These are phyloP conservation scores for Plasmodium gonderi DNA, from an alignment of 169 alveolate species.

Conservation along the genomic window DNA sequence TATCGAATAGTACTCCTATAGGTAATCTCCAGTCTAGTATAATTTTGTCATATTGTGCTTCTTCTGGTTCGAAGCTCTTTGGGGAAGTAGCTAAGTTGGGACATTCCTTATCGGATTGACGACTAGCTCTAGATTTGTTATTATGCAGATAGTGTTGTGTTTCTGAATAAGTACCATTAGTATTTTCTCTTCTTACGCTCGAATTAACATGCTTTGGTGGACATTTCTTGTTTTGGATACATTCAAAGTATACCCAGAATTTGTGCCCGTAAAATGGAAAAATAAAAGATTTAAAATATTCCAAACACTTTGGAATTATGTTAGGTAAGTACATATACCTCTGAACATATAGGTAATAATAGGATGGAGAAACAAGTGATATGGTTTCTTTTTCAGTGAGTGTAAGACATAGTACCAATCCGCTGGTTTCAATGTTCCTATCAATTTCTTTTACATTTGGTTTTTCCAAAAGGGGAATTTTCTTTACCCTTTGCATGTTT, in stretches of 20 bases:
- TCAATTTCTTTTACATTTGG: constrained; percentile 44
- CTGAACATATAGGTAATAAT: constrained; percentile 47
- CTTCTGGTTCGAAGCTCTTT: background rate
- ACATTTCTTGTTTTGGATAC: background rate
- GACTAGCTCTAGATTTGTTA: background rate
- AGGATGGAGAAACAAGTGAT: constrained; percentile 36
- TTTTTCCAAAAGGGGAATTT: constrained; percentile 12
- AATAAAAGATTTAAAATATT: constrained; percentile 54
- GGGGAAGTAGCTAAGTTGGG: background rate
- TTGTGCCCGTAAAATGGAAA: constrained; percentile 55
- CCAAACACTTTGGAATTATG: constrained; percentile 65
- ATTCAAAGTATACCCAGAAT: constrained; percentile 64
- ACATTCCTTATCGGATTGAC: background rate
- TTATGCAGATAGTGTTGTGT: no score
- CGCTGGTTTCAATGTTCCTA: constrained; percentile 32
- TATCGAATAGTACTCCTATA: constrained; percentile 62
- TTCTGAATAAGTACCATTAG: no score
- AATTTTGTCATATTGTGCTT: background rate
- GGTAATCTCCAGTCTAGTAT: constrained; percentile 71
- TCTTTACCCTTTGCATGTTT: constrained; percentile 11
- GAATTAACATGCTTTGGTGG: no score
- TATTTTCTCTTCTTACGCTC: background rate
- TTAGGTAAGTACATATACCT: constrained; percentile 69
- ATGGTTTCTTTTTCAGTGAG: constrained; percentile 40
- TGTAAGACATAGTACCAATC: constrained; percentile 41